Base-by-base conservation (phyloP, 2,329 filamentous ascomycete species). In the Zasmidium cellare region DNA sequence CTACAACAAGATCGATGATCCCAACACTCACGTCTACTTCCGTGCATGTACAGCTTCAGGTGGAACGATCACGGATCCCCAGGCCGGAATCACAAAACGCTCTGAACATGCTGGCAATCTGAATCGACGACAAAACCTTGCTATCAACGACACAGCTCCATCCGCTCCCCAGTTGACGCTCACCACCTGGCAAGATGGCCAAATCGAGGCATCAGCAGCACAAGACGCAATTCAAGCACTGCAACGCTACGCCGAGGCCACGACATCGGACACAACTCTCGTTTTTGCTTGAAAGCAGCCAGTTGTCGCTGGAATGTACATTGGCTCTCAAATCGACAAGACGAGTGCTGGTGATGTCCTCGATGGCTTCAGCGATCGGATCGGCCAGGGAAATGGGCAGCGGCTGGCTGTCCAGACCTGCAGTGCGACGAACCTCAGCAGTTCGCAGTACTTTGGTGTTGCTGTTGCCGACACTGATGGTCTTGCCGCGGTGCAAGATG, bases 391-490 rank as follows among this genome's bases (percentile, higher is more conserved):
- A 23, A 20, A 31, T 18, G n/a, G n/a, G 12, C 47, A 25, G 24
- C 23, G 47, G n/a, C 23, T 50, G 22, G 47, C 47, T 50, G 6
- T 50, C 18, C 53, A 55, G 53, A 55, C 56, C 46, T 58, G 56
- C 51, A 46, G 46, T 16, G 24, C n/a, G 38, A 11, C 45, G 6
- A 58, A 58, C 41, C 16, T 46, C 23, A 58, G 45, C 35, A 46
- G 51, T 25, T 23, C 56, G 14, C 56, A 58, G 23, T 58, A 51
- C 47, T 58, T 58, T 51, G 56, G 56, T 5, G 35, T 51, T n/a
- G 28, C 31, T 18, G 11, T 48, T 14, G 51, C 38, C 28, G 31
- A 16, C 16, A 18, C 46, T 18, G 31, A 20, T 7, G 28, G 51
- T 24, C 22, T 58, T n/a, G 28, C 46, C 11, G 41, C 51, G 25